Evolutionary conservation across 2,329 filamentous ascomycete species (phyloP).

Genomic region (Colletotrichum spinosum): DNA sequence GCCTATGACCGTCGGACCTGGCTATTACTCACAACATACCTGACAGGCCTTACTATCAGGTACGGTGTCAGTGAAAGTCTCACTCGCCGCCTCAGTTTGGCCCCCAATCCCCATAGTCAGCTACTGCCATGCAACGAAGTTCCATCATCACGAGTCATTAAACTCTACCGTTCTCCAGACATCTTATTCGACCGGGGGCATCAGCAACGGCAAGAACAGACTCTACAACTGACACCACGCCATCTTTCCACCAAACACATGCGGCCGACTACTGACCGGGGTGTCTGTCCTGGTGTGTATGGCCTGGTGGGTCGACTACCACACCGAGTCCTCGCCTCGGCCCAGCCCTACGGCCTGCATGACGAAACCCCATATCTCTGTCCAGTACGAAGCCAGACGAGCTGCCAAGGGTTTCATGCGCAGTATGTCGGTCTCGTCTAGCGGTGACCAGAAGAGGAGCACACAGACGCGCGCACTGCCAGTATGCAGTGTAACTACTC

Average conservation of each 20-base stretch:
- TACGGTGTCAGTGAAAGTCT: background rate
- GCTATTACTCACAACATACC: no score
- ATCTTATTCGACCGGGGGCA: no score
- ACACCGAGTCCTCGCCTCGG: conserved; percentile 6
- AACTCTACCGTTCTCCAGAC: no score
- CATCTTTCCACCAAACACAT: background rate
- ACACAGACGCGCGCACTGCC: conserved; percentile 7
- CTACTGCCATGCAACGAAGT: background rate
- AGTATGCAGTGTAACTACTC: conserved; percentile 1
- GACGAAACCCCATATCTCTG: no score
- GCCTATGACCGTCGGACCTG: no score
- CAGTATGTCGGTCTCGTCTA: background rate
- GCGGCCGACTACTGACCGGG: background rate
- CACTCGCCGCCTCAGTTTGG: background rate
- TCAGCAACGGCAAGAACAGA: background rate
- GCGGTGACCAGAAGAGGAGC: background rate
- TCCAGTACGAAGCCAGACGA: background rate
- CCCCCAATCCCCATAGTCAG: conserved; percentile 1
- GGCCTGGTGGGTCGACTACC: background rate
- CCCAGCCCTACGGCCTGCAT: conserved; percentile 32
- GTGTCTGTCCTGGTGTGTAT: background rate
- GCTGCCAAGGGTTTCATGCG: conserved; percentile 3
- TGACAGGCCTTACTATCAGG: background rate
- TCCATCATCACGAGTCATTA: background rate
- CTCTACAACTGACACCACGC: background rate